A percentile compares a stretch with the other conserved stretches of the same genome.
These are phyloP conservation scores for Porphyrellus cyaneotinctus DNA, from an alignment of 768 basidiomycete species.

Conservation along the genomic window DNA sequence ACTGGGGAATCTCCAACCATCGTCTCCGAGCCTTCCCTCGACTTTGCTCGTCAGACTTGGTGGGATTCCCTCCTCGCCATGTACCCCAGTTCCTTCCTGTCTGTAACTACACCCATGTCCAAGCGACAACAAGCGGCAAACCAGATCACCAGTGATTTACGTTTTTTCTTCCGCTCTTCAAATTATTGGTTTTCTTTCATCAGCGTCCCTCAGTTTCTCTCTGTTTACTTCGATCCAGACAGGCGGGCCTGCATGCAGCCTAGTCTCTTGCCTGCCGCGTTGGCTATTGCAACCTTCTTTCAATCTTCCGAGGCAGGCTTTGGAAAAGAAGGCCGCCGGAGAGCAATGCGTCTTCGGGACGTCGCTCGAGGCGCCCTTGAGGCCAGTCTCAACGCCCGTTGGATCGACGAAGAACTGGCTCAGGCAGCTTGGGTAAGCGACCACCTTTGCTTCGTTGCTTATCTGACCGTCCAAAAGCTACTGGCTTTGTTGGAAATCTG, in stretches of 20 bases:
- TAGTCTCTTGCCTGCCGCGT: constrained; percentile 54
- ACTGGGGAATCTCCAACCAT: constrained; percentile 27
- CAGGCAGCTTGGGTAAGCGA: constrained; percentile 72
- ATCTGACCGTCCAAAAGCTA: constrained; percentile 39
- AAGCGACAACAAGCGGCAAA: constrained; percentile 46
- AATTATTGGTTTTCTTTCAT: constrained; percentile 75
- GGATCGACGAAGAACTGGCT: constrained; percentile 70
- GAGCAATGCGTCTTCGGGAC: constrained; percentile 58
- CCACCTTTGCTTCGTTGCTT: background rate
- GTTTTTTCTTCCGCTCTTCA: constrained; percentile 59
- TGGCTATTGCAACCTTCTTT: constrained; percentile 66
- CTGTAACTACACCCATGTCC: constrained; percentile 33
- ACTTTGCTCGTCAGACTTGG: constrained; percentile 71
- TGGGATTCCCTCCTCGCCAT: constrained; percentile 67
- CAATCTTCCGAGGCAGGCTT: constrained; percentile 61
- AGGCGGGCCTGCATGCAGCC: constrained; percentile 60
- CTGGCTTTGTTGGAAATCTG: constrained; percentile 70
- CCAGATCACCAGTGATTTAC: constrained; percentile 52
- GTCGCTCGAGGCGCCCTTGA: constrained; percentile 68
- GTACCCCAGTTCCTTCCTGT: constrained; percentile 40
- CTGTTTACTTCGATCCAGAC: constrained; percentile 51
- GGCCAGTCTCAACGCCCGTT: constrained; percentile 63
- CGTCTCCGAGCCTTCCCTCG: constrained; percentile 55
- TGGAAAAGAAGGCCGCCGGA: constrained; percentile 48
- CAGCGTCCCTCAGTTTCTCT: constrained; percentile 65